These are phyloP conservation scores for Domatiomyces catenatus DNA, from an alignment of 2,329 filamentous ascomycete species.

Conservation along the genomic window DNA sequence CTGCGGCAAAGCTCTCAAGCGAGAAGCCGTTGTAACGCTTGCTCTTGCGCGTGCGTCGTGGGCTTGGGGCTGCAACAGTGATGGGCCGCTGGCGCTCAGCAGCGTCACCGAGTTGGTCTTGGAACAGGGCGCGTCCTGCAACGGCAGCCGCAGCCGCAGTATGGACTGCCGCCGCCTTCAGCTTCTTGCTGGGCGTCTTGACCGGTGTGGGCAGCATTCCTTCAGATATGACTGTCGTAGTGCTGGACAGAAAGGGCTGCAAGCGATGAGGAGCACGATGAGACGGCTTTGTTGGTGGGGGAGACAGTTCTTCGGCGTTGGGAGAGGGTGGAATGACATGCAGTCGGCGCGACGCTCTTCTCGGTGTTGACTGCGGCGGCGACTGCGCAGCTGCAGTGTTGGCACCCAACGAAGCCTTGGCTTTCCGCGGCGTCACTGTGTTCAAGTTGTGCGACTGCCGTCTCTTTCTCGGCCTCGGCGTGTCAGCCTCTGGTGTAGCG, in stretches of 20 bases:
- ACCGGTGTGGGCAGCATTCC: slow-evolving; percentile 45
- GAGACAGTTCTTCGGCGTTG: slow-evolving; percentile 2
- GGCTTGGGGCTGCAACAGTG: slow-evolving; percentile 25
- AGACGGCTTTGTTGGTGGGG: slow-evolving; percentile 7
- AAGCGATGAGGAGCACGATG: slow-evolving; percentile 16
- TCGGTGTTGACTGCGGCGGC: slow-evolving; percentile 12
- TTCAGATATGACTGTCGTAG: slow-evolving; percentile 20
- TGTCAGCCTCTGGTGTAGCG: background rate
- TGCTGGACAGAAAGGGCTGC: slow-evolving; percentile 13
- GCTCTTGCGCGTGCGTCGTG: slow-evolving; percentile 32
- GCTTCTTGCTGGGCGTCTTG: slow-evolving; percentile 46
- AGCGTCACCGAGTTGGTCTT: slow-evolving; percentile 19
- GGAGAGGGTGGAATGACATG: slow-evolving; percentile 15
- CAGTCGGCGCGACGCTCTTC: slow-evolving; percentile 9
- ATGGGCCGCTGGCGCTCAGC: slow-evolving; percentile 17
- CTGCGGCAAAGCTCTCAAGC: slow-evolving; percentile 27
- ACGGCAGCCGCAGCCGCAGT: slow-evolving; percentile 28
- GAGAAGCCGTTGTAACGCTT: slow-evolving; percentile 32
- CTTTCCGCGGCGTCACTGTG: background rate
- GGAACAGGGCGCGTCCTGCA: slow-evolving; percentile 35
- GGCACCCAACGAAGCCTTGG: background rate
- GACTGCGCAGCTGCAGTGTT: background rate
- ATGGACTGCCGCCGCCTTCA: slow-evolving; percentile 24
- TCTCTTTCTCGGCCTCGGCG: background rate
- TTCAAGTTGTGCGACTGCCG: background rate